Evolutionary conservation across 108 stramenopile species (phyloP), one percentile per base, ranked within the genome.

Genomic region (Skeletonema menzelii): DNA sequence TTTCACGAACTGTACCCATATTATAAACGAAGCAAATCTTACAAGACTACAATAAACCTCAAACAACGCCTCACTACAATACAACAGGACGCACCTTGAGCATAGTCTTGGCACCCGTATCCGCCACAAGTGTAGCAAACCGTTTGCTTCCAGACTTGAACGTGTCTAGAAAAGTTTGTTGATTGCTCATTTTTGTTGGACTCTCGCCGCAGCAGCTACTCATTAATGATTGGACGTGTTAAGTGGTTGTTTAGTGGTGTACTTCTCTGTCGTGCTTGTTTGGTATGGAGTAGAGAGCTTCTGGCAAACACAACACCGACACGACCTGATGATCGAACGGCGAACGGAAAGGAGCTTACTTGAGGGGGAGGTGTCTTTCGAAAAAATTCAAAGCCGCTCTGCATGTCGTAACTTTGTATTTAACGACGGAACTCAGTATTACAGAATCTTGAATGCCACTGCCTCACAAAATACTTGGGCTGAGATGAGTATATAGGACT

Each of bases 81-180:
- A 27, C 2, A 14, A 10, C 4, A n/a, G 17, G 17, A 67, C 93
- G 53, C 46, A 92, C 93, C 90, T 95, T 95, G 72, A 95, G 90
- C 91, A 95, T 92, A 12, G 87, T 86, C 67, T 95, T 95, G 76
- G 93, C 93, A 55, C 91, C 93, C 12, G 90, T 83, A 72, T 91
- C 89, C 5, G 88, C 86, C 53, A 94, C 82, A 55, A 69, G 59
- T 4, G 44, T 24, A 0, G 61, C 71, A 27, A 81, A 69, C n/a
- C 69, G 67, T 27, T 73, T 63, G 22, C 61, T 56, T 28, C 73
- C 80, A 27, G 55, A 55, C 27, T 74, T 81, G 46, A 81, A 47
- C 2, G 40, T 31, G 4, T 63, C 75, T 32, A 76, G 46, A 27
- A 75, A 62, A 2, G 42, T 60, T 34, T 34, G 49, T 53, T 67